These are phyloP conservation scores for Bremia lactucae DNA, from an alignment of 352 stramenopile genomes.

Conservation along the genomic window DNA sequence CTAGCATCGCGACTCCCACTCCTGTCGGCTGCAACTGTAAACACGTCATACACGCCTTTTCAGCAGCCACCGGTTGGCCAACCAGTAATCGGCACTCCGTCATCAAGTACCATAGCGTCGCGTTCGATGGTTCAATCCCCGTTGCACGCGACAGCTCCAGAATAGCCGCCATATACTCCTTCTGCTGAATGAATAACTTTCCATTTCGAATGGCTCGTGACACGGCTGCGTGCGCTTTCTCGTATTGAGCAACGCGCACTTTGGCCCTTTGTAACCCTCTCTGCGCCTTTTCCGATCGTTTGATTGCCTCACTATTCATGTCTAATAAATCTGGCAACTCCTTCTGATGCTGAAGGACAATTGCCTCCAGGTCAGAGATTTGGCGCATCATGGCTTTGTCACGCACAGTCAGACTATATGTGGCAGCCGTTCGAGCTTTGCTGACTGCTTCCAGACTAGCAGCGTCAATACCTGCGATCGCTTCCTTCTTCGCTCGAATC, in stretches of 20 bases:
- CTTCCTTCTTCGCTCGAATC: slow-evolving; percentile 18
- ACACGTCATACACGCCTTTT: slow-evolving; percentile 46
- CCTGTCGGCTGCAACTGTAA: slow-evolving; percentile 28
- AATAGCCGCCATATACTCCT: slow-evolving; percentile 53
- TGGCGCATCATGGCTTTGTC: slow-evolving; percentile 30
- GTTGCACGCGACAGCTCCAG: slow-evolving; percentile 39
- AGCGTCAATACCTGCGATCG: slow-evolving; percentile 20
- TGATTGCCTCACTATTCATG: slow-evolving; percentile 25
- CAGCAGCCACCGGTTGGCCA: slow-evolving; percentile 31
- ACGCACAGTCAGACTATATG: slow-evolving; percentile 25
- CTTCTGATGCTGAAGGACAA: slow-evolving; percentile 34
- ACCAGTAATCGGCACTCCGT: slow-evolving; percentile 43
- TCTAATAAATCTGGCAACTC: slow-evolving; percentile 36
- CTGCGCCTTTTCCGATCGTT: slow-evolving; percentile 23
- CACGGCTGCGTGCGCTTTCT: slow-evolving; percentile 34
- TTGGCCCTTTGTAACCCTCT: slow-evolving; percentile 27
- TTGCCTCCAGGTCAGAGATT: slow-evolving; percentile 33
- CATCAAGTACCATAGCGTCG: slow-evolving; percentile 41
- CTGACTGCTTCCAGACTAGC: slow-evolving; percentile 14
- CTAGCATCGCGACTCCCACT: slow-evolving; percentile 36
- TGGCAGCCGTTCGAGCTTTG: slow-evolving; percentile 12
- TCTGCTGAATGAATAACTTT: slow-evolving; percentile 29
- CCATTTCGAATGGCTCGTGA: slow-evolving; percentile 29
- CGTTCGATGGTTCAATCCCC: slow-evolving; percentile 38
- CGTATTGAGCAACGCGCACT: slow-evolving; percentile 31